Conservation (phyloP, 192 early-diverging fungal genomes). For the Irineochytrium annulatum region DNA sequence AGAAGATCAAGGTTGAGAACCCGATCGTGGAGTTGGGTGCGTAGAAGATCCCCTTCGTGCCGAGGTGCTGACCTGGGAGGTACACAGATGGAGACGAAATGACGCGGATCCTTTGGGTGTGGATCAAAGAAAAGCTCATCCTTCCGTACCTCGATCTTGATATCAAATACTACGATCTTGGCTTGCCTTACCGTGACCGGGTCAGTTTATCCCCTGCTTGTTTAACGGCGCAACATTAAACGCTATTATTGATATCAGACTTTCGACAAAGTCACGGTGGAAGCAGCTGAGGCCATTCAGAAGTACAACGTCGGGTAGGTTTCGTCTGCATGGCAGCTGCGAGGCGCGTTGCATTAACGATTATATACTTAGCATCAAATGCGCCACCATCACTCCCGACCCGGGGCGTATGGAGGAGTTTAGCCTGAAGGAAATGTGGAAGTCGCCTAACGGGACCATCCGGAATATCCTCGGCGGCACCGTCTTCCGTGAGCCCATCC, state of each 20-base stretch:
- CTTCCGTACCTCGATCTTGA: constrained; percentile 80
- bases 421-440: constrained; percentile 97
- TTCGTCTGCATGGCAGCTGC: neutral
- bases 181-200: constrained; percentile 83
- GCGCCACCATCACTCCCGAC: constrained; percentile 98
- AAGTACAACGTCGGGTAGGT: constrained; percentile 78
- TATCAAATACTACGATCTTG: constrained; percentile 90
- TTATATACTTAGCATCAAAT: constrained; percentile 77
- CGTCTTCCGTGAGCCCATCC: constrained; percentile 97
- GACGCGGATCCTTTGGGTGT: constrained; percentile 96
- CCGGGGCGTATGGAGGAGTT: constrained; percentile 92
- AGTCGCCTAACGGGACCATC: constrained; percentile 94
- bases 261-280: constrained; percentile 90
- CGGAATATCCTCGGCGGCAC: constrained; percentile 96
- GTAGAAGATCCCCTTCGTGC: constrained; percentile 16
- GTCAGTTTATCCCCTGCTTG: constrained; percentile 71
- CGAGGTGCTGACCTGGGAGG: neutral
- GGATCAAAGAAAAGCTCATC: constrained; percentile 90
- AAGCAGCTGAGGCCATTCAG: constrained; percentile 93
- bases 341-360: neutral
- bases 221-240: constrained; percentile 83
- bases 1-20: constrained; percentile 74
- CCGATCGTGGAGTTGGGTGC: constrained; percentile 60
- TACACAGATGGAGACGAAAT: constrained; percentile 94
- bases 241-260: constrained; percentile 88